A percentile compares a stretch with the other conserved stretches of the same genome.
Evolutionary conservation across 2,329 filamentous ascomycete species (phyloP).

Genomic region (Colletotrichum sp.): DNA sequence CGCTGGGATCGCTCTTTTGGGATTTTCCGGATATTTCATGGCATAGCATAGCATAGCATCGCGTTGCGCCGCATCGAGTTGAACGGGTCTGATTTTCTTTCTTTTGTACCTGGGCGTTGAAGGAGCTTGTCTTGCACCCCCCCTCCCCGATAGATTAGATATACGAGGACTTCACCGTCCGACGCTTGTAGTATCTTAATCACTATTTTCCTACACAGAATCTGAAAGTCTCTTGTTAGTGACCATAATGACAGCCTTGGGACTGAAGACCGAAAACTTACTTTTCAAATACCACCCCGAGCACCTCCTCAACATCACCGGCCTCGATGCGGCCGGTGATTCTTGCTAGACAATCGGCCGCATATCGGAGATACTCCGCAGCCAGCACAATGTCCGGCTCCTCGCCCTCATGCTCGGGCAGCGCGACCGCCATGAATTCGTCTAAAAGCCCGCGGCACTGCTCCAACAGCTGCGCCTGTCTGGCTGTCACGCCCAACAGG

Average conservation of each 20-base stretch:
- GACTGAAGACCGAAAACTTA: conserved; percentile 48
- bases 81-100: background rate
- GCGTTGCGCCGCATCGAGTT: background rate
- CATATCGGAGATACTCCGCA: conserved; percentile 84
- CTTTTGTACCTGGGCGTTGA: background rate
- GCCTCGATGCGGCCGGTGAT: conserved; percentile 87
- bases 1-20: conserved; percentile 1
- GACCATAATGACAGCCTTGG: background rate
- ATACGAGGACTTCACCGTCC: conserved; percentile 8
- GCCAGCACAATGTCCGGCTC: conserved; percentile 87
- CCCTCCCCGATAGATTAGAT: conserved; percentile 4
- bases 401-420: conserved; percentile 31
- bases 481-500: conserved; percentile 86
- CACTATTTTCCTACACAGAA: conserved; percentile 61
- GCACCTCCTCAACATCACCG: conserved; percentile 91
- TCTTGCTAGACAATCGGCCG: conserved; percentile 78
- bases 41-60: background rate
- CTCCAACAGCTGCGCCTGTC: conserved; percentile 81
- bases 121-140: background rate
- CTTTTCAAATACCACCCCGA: conserved; percentile 98
- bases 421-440: conserved; percentile 70
- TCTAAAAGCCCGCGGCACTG: conserved; percentile 75
- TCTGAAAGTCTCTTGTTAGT: conserved; percentile 31
- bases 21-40: background rate
- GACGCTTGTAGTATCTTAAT: background rate